Base-by-base conservation (phyloP, 805 yeast species). In the Myxozyma melibiosi region DNA sequence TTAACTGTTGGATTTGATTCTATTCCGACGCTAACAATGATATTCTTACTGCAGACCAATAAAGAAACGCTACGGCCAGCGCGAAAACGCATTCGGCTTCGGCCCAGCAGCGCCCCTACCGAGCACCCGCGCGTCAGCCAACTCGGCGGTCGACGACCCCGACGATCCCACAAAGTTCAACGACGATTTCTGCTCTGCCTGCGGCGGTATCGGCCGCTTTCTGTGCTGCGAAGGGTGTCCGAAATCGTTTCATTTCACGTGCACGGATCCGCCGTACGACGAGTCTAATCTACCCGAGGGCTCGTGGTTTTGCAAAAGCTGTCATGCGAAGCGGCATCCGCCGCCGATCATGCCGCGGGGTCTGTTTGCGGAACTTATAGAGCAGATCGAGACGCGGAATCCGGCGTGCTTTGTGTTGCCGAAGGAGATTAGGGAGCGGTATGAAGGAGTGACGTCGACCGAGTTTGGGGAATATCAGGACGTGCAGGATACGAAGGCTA, bases 141-240 rank as follows among this genome's bases (percentile, higher is more conserved):
- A 24, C 40, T 69, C 68, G 1, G 48, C 48, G 51, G 24, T 55
- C 25, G 61, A 68, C 51, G 71, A 70, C 31, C 65, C 64, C 42
- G 63, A 64, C 31, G 74, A 73, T 33, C 61, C 71, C 9, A 71
- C 76, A 6, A 69, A 70, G 39, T 65, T 73, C 57, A 94, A 92
- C 70, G 95, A 91, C 60, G 99, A 92, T 70, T 91, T 80, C 70
- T 92, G 99, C 68, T 77, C 88, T n/a, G 79, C 94, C 0, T 92
- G 99, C 74, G 91, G 95, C 1, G 88, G 90, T 27, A 77, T 90
- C 0, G 99, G 99, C 11, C 79, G 88, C 27, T 90, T 92, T 66
- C 76, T 92, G 24, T 94, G 98, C 72, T 92, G 99, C 73, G 99
- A 92, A 66, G 78, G 88, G 1, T 92, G 99, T 71, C 97, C 97